Percentiles rank a stretch among this genome's conserved stretches.
Conservation (phyloP, 176 grass and related monocot species). For the Musa troglodytarum region DNA sequence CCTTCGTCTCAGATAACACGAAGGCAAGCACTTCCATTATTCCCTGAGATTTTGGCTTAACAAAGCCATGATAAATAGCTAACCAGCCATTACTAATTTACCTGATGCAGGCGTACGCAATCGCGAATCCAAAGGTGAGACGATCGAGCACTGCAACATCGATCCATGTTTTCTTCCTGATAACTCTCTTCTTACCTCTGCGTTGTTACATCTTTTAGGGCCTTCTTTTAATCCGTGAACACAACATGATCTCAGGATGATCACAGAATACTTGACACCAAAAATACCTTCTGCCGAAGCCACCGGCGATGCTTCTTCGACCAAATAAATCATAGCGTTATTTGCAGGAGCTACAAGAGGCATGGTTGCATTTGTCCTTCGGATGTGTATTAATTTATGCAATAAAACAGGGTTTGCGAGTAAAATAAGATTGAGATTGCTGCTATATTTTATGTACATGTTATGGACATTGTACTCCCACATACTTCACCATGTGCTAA, state of each 20-base stretch:
- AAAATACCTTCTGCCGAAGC: neutral
- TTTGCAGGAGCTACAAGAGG: too few relatives aligned
- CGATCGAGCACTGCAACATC: neutral
- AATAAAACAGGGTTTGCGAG: neutral
- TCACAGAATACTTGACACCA: neutral
- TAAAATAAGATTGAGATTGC: neutral
- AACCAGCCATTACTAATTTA: neutral
- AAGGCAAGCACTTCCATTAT: neutral
- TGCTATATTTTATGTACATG: too few relatives aligned
- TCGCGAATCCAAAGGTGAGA: slow-evolving; percentile 8
- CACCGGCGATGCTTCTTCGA: neutral
- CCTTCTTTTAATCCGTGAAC: neutral
- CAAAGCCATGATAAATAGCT: neutral
- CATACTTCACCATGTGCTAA: too few relatives aligned
- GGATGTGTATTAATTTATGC: neutral
- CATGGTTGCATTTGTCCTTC: too few relatives aligned
- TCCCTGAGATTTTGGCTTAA: neutral
- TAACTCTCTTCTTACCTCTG: neutral
- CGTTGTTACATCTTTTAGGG: neutral
- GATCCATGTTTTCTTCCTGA: neutral
- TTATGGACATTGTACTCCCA: too few relatives aligned
- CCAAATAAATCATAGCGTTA: neutral
- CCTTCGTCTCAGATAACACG: neutral
- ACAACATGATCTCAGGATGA: neutral
- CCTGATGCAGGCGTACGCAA: neutral